Evolutionary conservation across 2,329 filamentous ascomycete genomes (phyloP).

Genomic region (Xylariaceae sp.): DNA sequence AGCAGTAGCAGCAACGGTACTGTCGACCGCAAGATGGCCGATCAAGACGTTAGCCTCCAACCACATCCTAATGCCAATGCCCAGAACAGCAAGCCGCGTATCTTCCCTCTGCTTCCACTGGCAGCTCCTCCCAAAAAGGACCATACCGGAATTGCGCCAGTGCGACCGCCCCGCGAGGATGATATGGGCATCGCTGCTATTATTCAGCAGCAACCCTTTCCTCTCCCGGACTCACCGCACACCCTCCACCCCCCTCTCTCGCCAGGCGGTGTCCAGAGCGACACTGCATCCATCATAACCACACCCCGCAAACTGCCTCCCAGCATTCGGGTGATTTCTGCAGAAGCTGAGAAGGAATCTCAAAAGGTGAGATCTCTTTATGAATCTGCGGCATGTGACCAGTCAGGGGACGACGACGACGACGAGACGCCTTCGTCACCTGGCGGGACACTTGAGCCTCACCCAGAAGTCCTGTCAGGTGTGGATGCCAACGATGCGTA

Average conservation of each 20-base stretch:
- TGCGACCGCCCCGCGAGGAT: conserved; percentile 20
- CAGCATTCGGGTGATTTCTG: conserved; percentile 49
- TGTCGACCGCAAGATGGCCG: conserved; percentile 24
- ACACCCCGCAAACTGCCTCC: conserved; percentile 32
- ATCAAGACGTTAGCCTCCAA: conserved; percentile 20
- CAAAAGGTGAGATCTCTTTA: conserved; percentile 64
- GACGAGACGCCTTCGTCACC: conserved; percentile 43
- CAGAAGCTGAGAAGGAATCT: conserved; percentile 57
- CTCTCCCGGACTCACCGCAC: conserved; percentile 16
- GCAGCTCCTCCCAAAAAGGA: conserved; percentile 15
- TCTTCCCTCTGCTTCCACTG: conserved; percentile 27
- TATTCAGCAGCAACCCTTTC: conserved; percentile 15
- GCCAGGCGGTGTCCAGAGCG: not conserved
- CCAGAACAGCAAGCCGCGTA: conserved; percentile 21
- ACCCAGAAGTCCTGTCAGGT: conserved; percentile 47
- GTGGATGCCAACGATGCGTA: conserved; percentile 52
- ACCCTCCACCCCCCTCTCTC: conserved; percentile 1
- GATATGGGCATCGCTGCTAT: conserved; percentile 22
- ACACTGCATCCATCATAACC: conserved; percentile 12
- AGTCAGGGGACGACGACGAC: conserved; percentile 50
- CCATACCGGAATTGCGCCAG: conserved; percentile 12
- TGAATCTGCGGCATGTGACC: conserved; percentile 49
- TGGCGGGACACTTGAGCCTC: conserved; percentile 45
- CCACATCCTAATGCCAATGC: not conserved
- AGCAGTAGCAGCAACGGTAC: conserved; percentile 4